phyloP scores from a whole-genome alignment of 495 filamentous ascomycete species.

The Aspergillus incahuasiensis region DNA sequence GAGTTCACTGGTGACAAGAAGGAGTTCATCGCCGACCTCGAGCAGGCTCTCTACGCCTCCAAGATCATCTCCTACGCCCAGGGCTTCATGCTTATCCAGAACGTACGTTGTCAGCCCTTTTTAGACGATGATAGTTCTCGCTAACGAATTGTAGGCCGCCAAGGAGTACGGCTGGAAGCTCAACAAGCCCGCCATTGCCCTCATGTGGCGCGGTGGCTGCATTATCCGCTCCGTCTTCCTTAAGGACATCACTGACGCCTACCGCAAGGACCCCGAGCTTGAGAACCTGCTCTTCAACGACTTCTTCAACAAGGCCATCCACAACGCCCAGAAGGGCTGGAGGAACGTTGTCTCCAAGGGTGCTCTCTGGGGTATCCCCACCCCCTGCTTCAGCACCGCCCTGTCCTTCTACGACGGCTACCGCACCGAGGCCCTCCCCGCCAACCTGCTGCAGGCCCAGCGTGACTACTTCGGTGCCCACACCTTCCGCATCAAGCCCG shows the following conservation, averaged over 20 bases:
- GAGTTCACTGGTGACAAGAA: conserved; percentile 87
- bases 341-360: conserved; percentile 89
- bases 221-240: conserved; percentile 99
- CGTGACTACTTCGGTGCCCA: conserved; percentile 99
- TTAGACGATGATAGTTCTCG: background rate
- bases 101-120: conserved; percentile 54
- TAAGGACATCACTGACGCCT: conserved; percentile 97
- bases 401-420: conserved; percentile 98
- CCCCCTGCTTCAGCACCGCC: conserved; percentile 92
- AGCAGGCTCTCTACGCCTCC: conserved; percentile 97
- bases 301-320: conserved; percentile 99
- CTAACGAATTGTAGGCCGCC: conserved; percentile 59
- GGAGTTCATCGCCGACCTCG: conserved; percentile 90
- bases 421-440: conserved; percentile 88
- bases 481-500: conserved; percentile 97
- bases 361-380: conserved; percentile 89
- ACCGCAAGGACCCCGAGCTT: conserved; percentile 89
- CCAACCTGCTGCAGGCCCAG: conserved; percentile 97
- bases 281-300: conserved; percentile 98
- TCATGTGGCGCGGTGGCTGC: conserved; percentile 99
- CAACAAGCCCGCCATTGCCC: conserved; percentile 98
- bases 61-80: conserved; percentile 99
- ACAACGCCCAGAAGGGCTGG: conserved; percentile 94
- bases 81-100: conserved; percentile 99
- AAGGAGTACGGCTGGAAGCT: conserved; percentile 97